Conservation (phyloP, 164 flowering plant species). For the Magnolia sinica region DNA sequence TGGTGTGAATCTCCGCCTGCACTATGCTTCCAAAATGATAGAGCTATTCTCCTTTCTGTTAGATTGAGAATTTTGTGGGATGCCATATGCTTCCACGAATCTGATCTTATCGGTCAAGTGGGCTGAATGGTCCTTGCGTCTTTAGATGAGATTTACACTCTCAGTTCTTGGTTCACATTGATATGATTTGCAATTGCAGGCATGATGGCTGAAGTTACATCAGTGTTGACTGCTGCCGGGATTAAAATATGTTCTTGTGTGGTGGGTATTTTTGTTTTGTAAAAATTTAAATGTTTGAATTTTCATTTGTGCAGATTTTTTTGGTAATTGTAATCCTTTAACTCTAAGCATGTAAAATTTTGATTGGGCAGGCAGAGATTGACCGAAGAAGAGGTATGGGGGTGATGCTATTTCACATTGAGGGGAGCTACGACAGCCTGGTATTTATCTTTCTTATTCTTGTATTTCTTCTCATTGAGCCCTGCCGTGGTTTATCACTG, state of each 20-base stretch:
- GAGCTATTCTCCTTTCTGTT: neutral
- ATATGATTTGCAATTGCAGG: conserved; percentile 38
- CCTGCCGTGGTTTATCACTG: neutral
- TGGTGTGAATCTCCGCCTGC: no score
- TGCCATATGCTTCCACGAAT: neutral
- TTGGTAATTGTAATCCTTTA: no score
- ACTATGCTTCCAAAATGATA: no score
- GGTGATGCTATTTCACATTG: conserved; percentile 83
- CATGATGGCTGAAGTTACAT: conserved; percentile 83
- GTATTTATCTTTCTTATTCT: conserved; percentile 27
- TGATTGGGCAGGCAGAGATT: conserved; percentile 65
- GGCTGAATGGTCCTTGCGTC: neutral
- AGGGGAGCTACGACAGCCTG: conserved; percentile 67
- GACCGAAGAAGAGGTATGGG: conserved; percentile 76
- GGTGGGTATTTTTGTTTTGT: conserved; percentile 47
- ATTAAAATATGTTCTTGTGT: conserved; percentile 79
- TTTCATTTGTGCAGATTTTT: neutral
- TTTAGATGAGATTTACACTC: neutral
- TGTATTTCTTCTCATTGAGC: neutral
- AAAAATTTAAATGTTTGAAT: neutral
- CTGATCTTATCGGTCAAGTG: neutral
- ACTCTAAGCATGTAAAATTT: neutral
- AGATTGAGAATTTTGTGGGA: neutral
- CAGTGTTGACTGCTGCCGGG: conserved; percentile 59
- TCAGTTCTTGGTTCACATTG: neutral